Evolutionary conservation across 78 protist genomes (phyloP), one percentile per base, ranked within the genome.

Genomic region (Paulinella micropora): DNA sequence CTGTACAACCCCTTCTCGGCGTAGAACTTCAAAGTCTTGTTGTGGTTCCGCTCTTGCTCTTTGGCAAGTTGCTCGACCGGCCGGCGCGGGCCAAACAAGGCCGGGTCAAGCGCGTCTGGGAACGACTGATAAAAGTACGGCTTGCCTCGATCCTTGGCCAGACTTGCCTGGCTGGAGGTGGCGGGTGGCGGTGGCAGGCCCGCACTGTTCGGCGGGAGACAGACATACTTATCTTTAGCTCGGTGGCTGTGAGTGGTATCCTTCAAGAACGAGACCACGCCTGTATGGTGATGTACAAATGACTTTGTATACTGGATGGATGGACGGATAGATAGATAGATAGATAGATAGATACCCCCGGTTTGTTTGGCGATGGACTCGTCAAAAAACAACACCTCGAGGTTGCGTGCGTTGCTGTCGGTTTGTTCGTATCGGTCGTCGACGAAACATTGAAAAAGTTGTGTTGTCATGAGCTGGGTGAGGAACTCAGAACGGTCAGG

Each of bases 381-480:
- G 69, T 86, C 88, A 37, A 86, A 86, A 34, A 41, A 86, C 41
- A 86, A 35, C 9, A 86, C 88, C 69, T 86, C 88, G 6, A 41
- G 31, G 88, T 86, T 86, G 77, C 28, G 77, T 67, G 36, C 77
- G n/a, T n/a, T n/a, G n/a, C n/a, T n/a, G 34, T 81, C 84, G 29
- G 84, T 81, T 29, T 81, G 9, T 35, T 86, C 88, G 88, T 41
- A 86, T 31, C 88, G 88, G 41, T 86, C 88, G 39, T 86, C 88
- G 73, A 86, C 69, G 41, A 86, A 86, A 37, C 88, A 86, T 34
- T 86, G 88, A 37, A 86, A 86, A 15, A 86, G 9, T 35, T 86
- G 88, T 15, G 88, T 41, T 15, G 9, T 37, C 88, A 86, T 40
- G 88, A 86, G 35, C 88, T 86, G 41, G 35, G 41, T 15, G 6